phyloP scores from a whole-genome alignment of 192 early-diverging fungal species.

The Hyaloraphidium curvatum region DNA sequence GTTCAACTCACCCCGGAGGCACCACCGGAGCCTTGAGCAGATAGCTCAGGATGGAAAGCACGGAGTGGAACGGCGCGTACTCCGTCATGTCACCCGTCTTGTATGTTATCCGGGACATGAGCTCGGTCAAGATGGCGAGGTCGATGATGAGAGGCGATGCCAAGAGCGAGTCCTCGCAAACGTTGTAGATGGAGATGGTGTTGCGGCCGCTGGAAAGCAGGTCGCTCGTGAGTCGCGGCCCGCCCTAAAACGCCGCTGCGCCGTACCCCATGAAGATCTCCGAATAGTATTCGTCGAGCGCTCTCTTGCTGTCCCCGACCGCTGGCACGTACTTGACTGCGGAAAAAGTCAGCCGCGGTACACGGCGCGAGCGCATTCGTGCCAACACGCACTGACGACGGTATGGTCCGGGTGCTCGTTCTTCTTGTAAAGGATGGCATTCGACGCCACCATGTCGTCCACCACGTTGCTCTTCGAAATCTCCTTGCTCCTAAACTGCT shows the following conservation, averaged over 20 bases:
- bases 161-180: conserved; percentile 96
- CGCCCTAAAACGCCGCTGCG: not conserved
- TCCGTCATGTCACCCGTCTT: conserved; percentile 51
- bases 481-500: conserved; percentile 99
- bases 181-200: conserved; percentile 96
- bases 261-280: conserved; percentile 89
- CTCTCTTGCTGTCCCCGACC: conserved; percentile 95
- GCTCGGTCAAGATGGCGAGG: conserved; percentile 81
- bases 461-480: conserved; percentile 98
- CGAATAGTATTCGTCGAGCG: conserved; percentile 91
- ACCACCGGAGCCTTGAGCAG: conserved; percentile 99
- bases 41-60: conserved; percentile 76
- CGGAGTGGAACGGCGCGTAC: conserved; percentile 79
- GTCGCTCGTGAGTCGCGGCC: not conserved
- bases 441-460: conserved; percentile 97
- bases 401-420: conserved; percentile 40
- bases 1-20: too few species aligned
- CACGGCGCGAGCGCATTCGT: too few species aligned
- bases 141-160: conserved; percentile 96
- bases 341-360: too few species aligned
- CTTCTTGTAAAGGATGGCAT: conserved; percentile 74
- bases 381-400: too few species aligned
- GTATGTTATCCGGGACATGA: conserved; percentile 93
- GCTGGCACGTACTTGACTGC: conserved; percentile 89
- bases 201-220: conserved; percentile 39